Evolutionary conservation across 2,329 filamentous ascomycete genomes (phyloP), one percentile per base, ranked within the genome.

Genomic region (Aspergillus glaucus): DNA sequence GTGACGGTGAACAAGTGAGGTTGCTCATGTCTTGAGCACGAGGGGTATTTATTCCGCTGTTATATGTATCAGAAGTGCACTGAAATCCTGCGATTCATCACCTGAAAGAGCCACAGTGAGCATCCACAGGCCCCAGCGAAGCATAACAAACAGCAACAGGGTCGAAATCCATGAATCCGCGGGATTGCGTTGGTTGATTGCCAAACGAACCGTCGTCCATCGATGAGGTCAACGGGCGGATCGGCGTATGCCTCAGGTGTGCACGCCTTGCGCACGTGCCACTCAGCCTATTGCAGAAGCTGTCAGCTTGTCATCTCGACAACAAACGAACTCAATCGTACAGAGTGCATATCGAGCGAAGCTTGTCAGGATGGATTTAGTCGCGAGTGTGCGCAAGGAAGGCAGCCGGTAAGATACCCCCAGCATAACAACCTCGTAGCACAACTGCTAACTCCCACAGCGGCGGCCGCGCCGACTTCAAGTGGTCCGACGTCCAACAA

Each of bases 371-470:
- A 96, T 98, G 93, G 93, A 98, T 79, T 81, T 98, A 48, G 82
- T 97, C 47, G 88, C 91, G 51, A 89, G 87, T 39, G 86, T 98
- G 53, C 88, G 91, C 63, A 97, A 98, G 73, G 92, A 95, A 68
- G 82, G 82, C 54, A 82, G 79, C 54, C 93, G 89, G 61, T 86
- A 65, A 59, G 69, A 48, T 3, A 14, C 32, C 12, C 4, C 8
- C 34, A 1, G 4, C 7, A 46, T 12, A 36, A 28, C 37, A 10
- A 3, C 26, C 6, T 47, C 32, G 3, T 40, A 1, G 19, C 50
- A 55, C 51, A 57, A 37, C 39, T 44, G 12, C 39, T 48, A 44
- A 19, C 42, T 45, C 34, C 36, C 34, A 34, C 52, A 80, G 93
- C 57, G 93, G 93, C 63, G 93, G 93, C 52, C 79, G 78, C 65